These are phyloP conservation scores for Malania oleifera DNA, from an alignment of 164 flowering plant species.

Conservation along the genomic window DNA sequence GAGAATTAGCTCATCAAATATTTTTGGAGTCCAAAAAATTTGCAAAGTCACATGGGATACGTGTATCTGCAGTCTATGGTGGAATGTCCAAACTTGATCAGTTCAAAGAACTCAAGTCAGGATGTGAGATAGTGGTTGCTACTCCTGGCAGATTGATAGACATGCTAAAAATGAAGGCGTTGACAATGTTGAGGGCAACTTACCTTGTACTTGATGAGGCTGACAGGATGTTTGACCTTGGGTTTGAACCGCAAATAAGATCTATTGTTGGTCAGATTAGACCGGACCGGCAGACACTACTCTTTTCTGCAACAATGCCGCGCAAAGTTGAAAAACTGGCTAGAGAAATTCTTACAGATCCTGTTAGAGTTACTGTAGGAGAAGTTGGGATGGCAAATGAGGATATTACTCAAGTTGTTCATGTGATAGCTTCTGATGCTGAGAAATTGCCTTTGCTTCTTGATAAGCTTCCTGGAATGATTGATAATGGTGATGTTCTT, in stretches of 20 bases:
- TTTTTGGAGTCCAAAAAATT: slow-evolving; percentile 86
- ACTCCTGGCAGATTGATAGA: slow-evolving; percentile 98
- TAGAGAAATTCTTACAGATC: slow-evolving; percentile 81
- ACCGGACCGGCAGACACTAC: slow-evolving; percentile 91
- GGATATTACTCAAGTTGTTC: slow-evolving; percentile 88
- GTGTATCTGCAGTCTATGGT: slow-evolving; percentile 93
- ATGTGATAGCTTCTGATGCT: slow-evolving; percentile 73
- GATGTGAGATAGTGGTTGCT: slow-evolving; percentile 93
- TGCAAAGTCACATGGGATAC: slow-evolving; percentile 74
- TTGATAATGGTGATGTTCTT: slow-evolving; percentile 87
- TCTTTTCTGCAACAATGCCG: slow-evolving; percentile 99
- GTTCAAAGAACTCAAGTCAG: slow-evolving; percentile 95
- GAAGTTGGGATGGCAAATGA: slow-evolving; percentile 95
- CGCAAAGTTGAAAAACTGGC: slow-evolving; percentile 85
- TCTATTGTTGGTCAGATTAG: slow-evolving; percentile 95
- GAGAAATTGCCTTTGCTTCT: slow-evolving; percentile 94
- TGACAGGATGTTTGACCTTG: slow-evolving; percentile 98
- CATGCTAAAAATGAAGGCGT: slow-evolving; percentile 92
- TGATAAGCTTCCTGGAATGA: slow-evolving; percentile 78
- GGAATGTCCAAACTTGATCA: slow-evolving; percentile 99
- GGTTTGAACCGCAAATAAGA: slow-evolving; percentile 95
- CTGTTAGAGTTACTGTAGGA: slow-evolving; percentile 86
- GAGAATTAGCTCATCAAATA: slow-evolving; percentile 96
- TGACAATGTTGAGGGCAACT: slow-evolving; percentile 83
- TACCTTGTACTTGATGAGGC: slow-evolving; percentile 97